These are phyloP conservation scores for Coemansia sp. DNA, from an alignment of 192 early-diverging fungal species.

Conservation along the genomic window DNA sequence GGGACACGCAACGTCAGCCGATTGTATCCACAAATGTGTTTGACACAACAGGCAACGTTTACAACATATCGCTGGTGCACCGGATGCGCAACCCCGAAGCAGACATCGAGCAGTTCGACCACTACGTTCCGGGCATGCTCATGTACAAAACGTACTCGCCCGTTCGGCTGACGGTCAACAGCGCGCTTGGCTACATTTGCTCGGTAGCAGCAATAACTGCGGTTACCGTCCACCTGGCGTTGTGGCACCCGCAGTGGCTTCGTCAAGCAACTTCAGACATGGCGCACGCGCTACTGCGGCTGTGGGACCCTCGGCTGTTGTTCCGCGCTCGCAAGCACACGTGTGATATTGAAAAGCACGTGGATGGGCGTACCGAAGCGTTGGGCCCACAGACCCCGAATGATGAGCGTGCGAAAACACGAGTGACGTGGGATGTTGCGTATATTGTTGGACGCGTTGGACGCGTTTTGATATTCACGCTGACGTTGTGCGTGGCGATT, in stretches of 20 bases:
- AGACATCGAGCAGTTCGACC: not conserved
- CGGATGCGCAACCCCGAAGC: conserved; percentile 23
- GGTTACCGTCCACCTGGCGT: conserved; percentile 32
- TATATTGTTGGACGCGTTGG: conserved; percentile 24
- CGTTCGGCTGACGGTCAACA: conserved; percentile 45
- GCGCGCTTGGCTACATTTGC: conserved; percentile 45
- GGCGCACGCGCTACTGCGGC: conserved; percentile 22
- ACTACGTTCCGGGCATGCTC: conserved; percentile 6
- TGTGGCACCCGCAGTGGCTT: conserved; percentile 47
- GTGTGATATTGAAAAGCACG: not conserved
- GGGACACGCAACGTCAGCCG: conserved; percentile 57
- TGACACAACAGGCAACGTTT: conserved; percentile 56
- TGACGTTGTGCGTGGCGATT: conserved; percentile 34
- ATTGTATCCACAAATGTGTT: conserved; percentile 66
- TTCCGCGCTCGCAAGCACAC: conserved; percentile 1
- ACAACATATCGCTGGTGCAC: conserved; percentile 57
- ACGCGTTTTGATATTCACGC: conserved; percentile 31
- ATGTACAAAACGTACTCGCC: conserved; percentile 47
- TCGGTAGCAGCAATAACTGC: conserved; percentile 47
- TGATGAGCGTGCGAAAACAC: not conserved
- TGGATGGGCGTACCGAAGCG: not conserved
- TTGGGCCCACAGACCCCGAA: not conserved
- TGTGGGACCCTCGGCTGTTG: conserved; percentile 41
- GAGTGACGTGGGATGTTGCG: conserved; percentile 16
- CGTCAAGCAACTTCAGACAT: conserved; percentile 20